Evolutionary conservation across 202 grass and related monocot species (phyloP), one percentile per base, ranked within the genome.

Genomic region (Digitaria exilis): DNA sequence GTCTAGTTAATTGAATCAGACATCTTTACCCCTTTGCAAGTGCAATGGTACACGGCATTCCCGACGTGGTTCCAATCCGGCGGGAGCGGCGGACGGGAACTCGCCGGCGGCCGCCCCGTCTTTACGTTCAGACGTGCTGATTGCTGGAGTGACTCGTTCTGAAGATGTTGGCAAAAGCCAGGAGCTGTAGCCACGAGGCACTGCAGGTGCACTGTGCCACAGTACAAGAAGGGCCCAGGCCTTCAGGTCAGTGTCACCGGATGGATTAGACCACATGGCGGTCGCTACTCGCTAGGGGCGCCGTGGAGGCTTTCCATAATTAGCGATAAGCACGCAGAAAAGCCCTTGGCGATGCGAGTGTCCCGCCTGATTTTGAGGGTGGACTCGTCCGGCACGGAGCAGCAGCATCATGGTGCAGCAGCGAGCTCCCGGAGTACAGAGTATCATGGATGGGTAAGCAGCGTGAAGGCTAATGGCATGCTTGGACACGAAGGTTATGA

Each of bases 111-210:
- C n/a, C n/a, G n/a, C n/a, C 43, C 24, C 0, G 35, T 19, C 77
- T 66, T 86, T 28, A 56, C 32, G 63, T 48, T 22, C 19, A 28
- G 39, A 57, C 28, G 39, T 50, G 67, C 49, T n/a, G 61, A 68
- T 50, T 50, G 69, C 45, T 31, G 15, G 37, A 39, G 37, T 7
- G 1, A 25, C 16, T 31, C 42, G 42, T 9, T 26, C 26, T 57
- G 12, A 67, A 84, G 82, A 58, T 68, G 72, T 67, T 34, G 16
- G 19, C 35, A 46, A 84, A 84, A 77, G 50, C 10, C 1, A 32
- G 2, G 21, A 61, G 42, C 64, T 70, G 41, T 50, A 60, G 54
- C 41, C 50, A 45, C 17, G 10, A 25, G 19, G 0, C 41, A 14
- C 31, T 17, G 43, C 24, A 6, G 16, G 14, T 18, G 45, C 45